A percentile compares a stretch with the other conserved stretches of the same genome.
Conservation (phyloP, 1,139 yeast genomes). For the Arxiozyma telluris region DNA sequence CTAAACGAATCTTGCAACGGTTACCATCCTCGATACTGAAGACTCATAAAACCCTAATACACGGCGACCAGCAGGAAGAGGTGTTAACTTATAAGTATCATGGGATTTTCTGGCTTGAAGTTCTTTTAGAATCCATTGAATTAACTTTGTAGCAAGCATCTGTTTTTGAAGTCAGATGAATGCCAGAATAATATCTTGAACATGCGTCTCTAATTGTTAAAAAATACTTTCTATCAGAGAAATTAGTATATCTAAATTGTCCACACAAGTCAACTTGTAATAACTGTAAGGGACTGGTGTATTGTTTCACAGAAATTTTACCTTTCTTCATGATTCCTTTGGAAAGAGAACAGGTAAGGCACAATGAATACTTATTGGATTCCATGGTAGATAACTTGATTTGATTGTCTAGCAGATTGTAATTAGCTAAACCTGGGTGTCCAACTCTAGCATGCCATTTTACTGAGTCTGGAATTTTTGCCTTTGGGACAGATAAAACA, state of each 20-base stretch:
- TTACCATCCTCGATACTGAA: neutral
- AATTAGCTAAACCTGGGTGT: neutral
- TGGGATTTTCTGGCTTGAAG: neutral
- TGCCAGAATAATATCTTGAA: conserved; percentile 1
- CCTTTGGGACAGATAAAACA: neutral
- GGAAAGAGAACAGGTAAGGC: neutral
- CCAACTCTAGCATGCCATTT: neutral
- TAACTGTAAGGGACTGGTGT: conserved; percentile 1
- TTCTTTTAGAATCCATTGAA: neutral
- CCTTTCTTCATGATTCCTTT: conserved; percentile 1
- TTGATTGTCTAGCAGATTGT: neutral
- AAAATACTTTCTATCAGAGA: neutral
- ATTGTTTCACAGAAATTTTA: neutral
- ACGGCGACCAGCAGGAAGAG: neutral
- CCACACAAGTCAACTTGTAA: conserved; percentile 6
- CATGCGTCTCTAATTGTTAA: conserved; percentile 4
- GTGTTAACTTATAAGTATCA: neutral
- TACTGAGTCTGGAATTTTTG: neutral
- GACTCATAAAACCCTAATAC: neutral
- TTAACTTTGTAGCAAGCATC: neutral
- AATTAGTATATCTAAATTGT: neutral
- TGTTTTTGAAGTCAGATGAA: conserved; percentile 1
- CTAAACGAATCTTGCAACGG: neutral
- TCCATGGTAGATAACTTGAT: neutral
- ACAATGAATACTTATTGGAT: neutral